Base-by-base conservation (phyloP, 129 eudicot species). In the Flaveria sonorensis region DNA sequence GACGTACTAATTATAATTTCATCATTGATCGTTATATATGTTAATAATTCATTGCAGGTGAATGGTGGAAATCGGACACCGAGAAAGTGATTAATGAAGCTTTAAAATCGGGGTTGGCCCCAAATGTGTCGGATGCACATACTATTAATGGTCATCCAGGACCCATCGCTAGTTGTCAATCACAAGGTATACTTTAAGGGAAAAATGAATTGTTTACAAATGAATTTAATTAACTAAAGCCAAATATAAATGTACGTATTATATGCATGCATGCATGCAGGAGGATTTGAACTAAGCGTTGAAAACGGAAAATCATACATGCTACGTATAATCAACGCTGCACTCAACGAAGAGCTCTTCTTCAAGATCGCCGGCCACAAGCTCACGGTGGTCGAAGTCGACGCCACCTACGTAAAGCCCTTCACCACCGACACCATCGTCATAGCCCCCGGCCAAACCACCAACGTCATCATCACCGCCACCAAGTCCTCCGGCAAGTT, bases 21-120 rank as follows among this genome's bases (percentile, higher is more conserved):
- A 24, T 24, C 26, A 24, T n/a, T n/a, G n/a, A n/a, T n/a, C n/a
- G n/a, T n/a, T n/a, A n/a, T n/a, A n/a, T 24, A 24, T 2, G 36
- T 30, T 30, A 30, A 26, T 30, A 30, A 26, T 26, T 26, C 2
- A 30, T 30, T 30, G 48, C 15, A 91, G 97, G 84, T 28, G 97
- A 92, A 87, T 89, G 97, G 96, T 89, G 97, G 97, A 92, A 92
- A 71, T 87, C 96, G 16, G 92, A 89, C 15, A 87, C 88, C 2
- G 97, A 92, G 59, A 86, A 83, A 21, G 96, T 92, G 74, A 86
- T 92, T 46, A 89, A 89, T 51, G 68, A 92, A 70, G 96, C 97
- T 26, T 21, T 89, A 3, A 87, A 92, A 76, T 92, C 92, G 3
- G 96, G 97, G 12, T 62, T 89, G 76, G 91, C 97, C 16, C 96